Conservation (phyloP, 345 rosid genomes). For the Brassica rapa region DNA sequence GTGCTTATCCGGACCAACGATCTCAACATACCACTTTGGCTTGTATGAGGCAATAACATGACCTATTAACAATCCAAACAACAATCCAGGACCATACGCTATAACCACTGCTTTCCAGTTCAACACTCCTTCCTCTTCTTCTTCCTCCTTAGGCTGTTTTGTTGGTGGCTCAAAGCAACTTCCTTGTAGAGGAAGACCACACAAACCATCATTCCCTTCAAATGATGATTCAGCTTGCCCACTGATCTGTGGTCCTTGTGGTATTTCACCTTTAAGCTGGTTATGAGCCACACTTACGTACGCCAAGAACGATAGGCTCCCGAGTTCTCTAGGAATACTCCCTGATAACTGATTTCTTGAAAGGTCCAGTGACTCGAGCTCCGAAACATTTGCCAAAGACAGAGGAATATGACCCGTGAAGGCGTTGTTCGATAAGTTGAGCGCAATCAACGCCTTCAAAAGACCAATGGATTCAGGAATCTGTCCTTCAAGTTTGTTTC, state of each 20-base stretch:
- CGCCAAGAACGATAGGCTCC: neutral
- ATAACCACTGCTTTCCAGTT: conserved; percentile 22
- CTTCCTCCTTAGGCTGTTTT: conserved; percentile 1
- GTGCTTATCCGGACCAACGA: conserved; percentile 9
- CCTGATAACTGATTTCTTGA: neutral
- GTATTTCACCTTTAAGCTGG: neutral
- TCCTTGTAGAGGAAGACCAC: neutral
- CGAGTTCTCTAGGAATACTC: neutral
- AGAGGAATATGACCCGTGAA: neutral
- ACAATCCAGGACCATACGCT: conserved; percentile 18
- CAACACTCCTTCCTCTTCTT: conserved; percentile 23
- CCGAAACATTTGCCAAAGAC: neutral
- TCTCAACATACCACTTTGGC: conserved; percentile 1
- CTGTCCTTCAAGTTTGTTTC: conserved; percentile 20
- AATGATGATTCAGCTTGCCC: neutral
- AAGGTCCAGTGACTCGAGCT: neutral
- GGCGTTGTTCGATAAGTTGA: neutral
- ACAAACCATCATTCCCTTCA: neutral
- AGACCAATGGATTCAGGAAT: conserved; percentile 23
- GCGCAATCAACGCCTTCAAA: conserved; percentile 14
- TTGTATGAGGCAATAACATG: conserved; percentile 17
- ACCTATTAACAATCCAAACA: conserved; percentile 8
- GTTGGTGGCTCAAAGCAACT: neutral
- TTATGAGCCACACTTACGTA: neutral
- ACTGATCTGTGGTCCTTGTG: neutral